Evolutionary conservation across 139 green algal genomes (phyloP).

Genomic region (Asterochloris erici): DNA sequence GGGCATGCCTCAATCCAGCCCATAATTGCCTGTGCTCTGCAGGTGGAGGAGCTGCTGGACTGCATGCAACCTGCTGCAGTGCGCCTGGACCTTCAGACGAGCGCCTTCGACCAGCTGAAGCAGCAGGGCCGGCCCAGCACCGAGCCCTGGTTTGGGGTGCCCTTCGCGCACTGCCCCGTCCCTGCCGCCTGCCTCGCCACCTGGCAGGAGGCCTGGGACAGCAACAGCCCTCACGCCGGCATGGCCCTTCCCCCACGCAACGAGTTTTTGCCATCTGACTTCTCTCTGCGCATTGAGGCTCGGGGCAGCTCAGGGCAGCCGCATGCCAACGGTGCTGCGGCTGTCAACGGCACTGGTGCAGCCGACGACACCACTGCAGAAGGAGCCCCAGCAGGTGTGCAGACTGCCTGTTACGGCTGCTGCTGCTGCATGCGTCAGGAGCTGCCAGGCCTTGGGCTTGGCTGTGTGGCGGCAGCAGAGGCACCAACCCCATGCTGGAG

Average conservation of each 20-base stretch:
- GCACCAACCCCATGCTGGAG: too few species aligned
- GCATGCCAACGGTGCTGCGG: not conserved
- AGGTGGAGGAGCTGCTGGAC: slow-evolving; percentile 43
- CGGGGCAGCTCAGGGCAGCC: not conserved
- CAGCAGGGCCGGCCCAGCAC: slow-evolving; percentile 3
- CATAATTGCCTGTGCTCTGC: not conserved
- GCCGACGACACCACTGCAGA: too few species aligned
- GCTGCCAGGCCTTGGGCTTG: too few species aligned
- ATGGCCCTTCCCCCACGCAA: slow-evolving; percentile 80
- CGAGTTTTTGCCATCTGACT: slow-evolving; percentile 81
- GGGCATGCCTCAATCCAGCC: too few species aligned
- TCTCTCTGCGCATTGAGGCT: slow-evolving; percentile 28
- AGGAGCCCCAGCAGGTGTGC: too few species aligned
- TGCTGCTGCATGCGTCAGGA: too few species aligned
- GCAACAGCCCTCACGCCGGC: slow-evolving; percentile 16
- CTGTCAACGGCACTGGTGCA: not conserved
- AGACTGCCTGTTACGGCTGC: too few species aligned
- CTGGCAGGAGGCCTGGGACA: slow-evolving; percentile 28
- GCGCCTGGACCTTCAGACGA: slow-evolving; percentile 69
- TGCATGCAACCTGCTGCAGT: slow-evolving; percentile 34
- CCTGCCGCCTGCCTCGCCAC: slow-evolving; percentile 27
- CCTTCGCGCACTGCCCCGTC: slow-evolving; percentile 35
- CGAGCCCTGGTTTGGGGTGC: slow-evolving; percentile 76
- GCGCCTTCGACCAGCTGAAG: slow-evolving; percentile 24
- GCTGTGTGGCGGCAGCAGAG: too few species aligned